Evolutionary conservation across 257 asterid genomes (phyloP), one percentile per base, ranked within the genome.

Genomic region (Solanum virginianum): DNA sequence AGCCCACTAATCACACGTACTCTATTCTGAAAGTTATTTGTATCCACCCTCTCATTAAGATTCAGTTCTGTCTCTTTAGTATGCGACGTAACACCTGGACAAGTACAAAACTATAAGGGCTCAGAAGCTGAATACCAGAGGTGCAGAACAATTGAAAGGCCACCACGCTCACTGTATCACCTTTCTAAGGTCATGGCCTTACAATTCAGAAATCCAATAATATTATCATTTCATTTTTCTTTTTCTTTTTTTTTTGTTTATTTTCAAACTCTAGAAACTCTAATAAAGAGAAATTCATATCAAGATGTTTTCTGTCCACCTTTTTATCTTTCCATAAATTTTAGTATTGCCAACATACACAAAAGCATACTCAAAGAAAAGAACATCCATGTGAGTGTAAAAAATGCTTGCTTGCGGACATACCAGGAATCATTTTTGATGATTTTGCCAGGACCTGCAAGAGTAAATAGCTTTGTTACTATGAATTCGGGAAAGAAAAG

Each of bases 371-470:
- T 49, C 22, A 8, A 79, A 51, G 15, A 55, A 53, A 79, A 53
- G 49, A 79, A 79, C 45, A 51, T 77, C 22, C 41, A 77, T 17
- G 66, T 10, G 54, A 79, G 66, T 79, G 9, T 29, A 32, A 53
- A 53, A 77, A 54, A 16, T 77, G 83, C 66, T 79, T 79, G 49
- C 66, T 79, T 10, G 66, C 66, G 13, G 65, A 79, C 83, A 87
- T 86, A 95, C 98, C 98, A 85, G 97, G 97, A 89, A 93, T 93
- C 98, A 95, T 93, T 93, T 93, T 95, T 45, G 98, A 95, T 82
- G 98, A 95, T 89, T 93, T 93, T 45, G 98, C 98, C 88, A 95
- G 91, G 84, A 95, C 98, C 98, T 95, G 88, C 85, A 90, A 82
- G 85, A n/a, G 83, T 71, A 26, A 85, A 88, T 16, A 47, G 36